Evolutionary conservation across 1,284 basidiomycete species (phyloP).

Genomic region (Boletellus dicymbophilus): DNA sequence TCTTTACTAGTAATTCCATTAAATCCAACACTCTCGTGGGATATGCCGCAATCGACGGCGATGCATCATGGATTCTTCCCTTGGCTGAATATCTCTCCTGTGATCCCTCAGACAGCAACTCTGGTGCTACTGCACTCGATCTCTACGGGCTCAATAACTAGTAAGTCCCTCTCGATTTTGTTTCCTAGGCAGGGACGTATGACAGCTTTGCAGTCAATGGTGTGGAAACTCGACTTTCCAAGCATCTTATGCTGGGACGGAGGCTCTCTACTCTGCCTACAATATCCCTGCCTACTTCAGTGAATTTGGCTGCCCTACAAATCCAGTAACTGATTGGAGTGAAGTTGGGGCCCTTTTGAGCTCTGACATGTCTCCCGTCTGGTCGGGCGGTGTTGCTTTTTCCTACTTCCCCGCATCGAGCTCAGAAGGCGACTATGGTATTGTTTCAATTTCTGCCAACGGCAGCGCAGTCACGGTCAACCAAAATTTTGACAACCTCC

Average conservation of each 20-base stretch:
- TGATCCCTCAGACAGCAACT: slow-evolving; percentile 54
- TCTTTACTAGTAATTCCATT: slow-evolving; percentile 62
- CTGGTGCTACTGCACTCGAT: slow-evolving; percentile 73
- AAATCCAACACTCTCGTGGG: slow-evolving; percentile 73
- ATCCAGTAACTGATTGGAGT: slow-evolving; percentile 74
- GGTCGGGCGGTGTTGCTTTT: slow-evolving; percentile 90
- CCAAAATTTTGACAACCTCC: slow-evolving; percentile 71
- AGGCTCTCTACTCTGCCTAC: slow-evolving; percentile 60
- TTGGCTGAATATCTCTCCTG: slow-evolving; percentile 85
- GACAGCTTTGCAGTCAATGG: slow-evolving; percentile 59
- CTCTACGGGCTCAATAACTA: slow-evolving; percentile 84
- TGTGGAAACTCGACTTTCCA: slow-evolving; percentile 71
- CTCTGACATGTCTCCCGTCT: slow-evolving; percentile 71
- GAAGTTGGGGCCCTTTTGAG: slow-evolving; percentile 80
- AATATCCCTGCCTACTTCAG: slow-evolving; percentile 89
- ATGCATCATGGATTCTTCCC: slow-evolving; percentile 62
- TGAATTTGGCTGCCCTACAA: slow-evolving; percentile 82
- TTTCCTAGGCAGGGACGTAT: slow-evolving; percentile 9
- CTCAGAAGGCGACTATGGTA: slow-evolving; percentile 75
- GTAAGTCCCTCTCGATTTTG: slow-evolving; percentile 41
- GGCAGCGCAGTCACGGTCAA: slow-evolving; percentile 60
- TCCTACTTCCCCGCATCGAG: slow-evolving; percentile 80
- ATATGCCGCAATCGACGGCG: slow-evolving; percentile 86
- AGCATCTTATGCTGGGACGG: slow-evolving; percentile 54
- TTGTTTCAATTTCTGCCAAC: slow-evolving; percentile 73